Evolutionary conservation across 345 rosid genomes (phyloP), one percentile per base, ranked within the genome.

Genomic region (Hibiscus syriacus): DNA sequence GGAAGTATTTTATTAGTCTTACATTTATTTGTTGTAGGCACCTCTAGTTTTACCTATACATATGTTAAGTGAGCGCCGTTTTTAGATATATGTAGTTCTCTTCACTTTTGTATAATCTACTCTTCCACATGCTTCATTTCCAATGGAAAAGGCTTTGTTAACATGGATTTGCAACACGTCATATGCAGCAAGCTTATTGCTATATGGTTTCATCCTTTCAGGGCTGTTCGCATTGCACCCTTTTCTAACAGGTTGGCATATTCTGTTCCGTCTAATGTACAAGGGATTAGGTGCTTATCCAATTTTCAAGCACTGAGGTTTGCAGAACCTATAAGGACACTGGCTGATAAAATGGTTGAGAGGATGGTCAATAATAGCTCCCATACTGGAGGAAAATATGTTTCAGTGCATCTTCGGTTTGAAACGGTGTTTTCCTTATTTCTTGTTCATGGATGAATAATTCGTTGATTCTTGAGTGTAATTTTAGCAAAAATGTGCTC

Each of bases 161-260:
- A 45, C 54, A 64, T 26, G 54, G 45, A 39, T 38, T 38, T 54
- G 50, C 22, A 38, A 14, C 34, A 36, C 9, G 20, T 53, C 26
- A 5, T 38, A 20, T 49, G 5, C 23, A 19, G 4, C 12, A 68
- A 39, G 26, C 63, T 68, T 68, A 68, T 16, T 43, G 56, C 16
- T 25, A 8, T 55, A 16, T 38, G 50, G 10, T 59, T 75, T 69
- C 43, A 68, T 73, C 16, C 58, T 48, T 75, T 70, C 87, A 94
- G 99, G 79, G 96, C 96, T 70, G 99, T 91, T 34, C 91, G 99
- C 17, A 89, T 94, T 80, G 97, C 97, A 17, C 99, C 99, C 49
- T 94, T 94, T 78, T 91, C 96, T 72, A 94, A 91, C 71, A 91
- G 97, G 78, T 77, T 94, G 80, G 95, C 99, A 68, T 87, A 84